Evolutionary conservation across 495 filamentous ascomycete species (phyloP), one percentile per base, ranked within the genome.

Genomic region (Aspergillus sparsus): DNA sequence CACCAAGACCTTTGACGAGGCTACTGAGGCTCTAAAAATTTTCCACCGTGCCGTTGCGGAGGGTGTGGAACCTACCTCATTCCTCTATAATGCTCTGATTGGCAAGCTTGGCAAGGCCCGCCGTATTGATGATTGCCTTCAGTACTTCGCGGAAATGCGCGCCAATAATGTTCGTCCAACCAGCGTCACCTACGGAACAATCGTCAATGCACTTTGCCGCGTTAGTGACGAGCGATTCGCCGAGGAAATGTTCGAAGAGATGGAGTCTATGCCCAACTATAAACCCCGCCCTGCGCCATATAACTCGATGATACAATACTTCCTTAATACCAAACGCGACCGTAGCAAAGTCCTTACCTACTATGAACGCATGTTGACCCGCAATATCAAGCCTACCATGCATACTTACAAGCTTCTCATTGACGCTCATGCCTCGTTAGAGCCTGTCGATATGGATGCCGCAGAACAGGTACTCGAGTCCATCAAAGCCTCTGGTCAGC

Each of bases 301-400:
- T 82, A 97, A 98, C 78, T 93, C 90, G 69, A 87, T 98, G 84
- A 98, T 98, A 83, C 94, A 98, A 74, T 98, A 96, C 81, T 98
- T 98, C 85, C 84, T 97, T 59, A 93, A 88, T 66, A 97, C 95
- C 32, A 97, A 98, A 83, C 88, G 92, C 15, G 95, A 98, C 72
- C 90, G 92, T 73, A 73, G 77, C 73, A 97, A 98, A 82, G 93
- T 96, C 11, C 84, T 98, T n/a, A 83, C 88, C 21, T 98, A 97
- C 81, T 97, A 93, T 71, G 89, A 95, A 66, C 89, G 93, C 63
- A 98, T 98, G 94, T 82, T 87, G 62, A 77, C 85, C 42, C 90
- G 87, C 74, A 86, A 87, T 58, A 98, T 98, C 71, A 79, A 90
- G 59, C 95, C 94, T 1, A 97, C 94, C 12, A 86, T 88, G 66